Evolutionary conservation across 2,329 filamentous ascomycete genomes (phyloP).

Genomic region (Aspergillus aculeatinus): DNA sequence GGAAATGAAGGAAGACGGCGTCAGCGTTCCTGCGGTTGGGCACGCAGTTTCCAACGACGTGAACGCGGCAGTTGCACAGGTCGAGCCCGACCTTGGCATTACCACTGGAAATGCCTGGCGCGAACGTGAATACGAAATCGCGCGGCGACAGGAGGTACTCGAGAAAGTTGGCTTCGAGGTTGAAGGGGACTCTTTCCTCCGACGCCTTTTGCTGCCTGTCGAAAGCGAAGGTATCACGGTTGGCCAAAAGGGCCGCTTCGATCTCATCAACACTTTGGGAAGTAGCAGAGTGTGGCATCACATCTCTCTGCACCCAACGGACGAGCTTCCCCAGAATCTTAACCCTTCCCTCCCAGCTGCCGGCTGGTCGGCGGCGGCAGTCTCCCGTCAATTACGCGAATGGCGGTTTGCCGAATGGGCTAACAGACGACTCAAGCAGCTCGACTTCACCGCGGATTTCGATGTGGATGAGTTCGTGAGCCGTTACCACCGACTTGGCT

Average conservation of each 20-base stretch:
- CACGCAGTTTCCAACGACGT: conserved; percentile 85
- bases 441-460: conserved; percentile 97
- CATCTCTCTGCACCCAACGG: conserved; percentile 84
- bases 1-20: conserved; percentile 95
- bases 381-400: conserved; percentile 87
- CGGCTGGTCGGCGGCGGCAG: conserved; percentile 87
- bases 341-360: conserved; percentile 70
- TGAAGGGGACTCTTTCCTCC: conserved; percentile 79
- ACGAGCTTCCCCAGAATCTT: conserved; percentile 74
- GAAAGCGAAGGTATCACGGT: conserved; percentile 76
- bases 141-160: conserved; percentile 77
- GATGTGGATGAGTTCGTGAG: conserved; percentile 88
- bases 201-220: conserved; percentile 75
- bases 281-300: conserved; percentile 96
- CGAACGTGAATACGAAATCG: conserved; percentile 74
- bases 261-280: conserved; percentile 69
- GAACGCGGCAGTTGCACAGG: conserved; percentile 74
- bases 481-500: conserved; percentile 80
- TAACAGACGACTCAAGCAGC: conserved; percentile 82
- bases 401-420: conserved; percentile 97
- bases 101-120: conserved; percentile 64
- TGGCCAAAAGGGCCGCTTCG: conserved; percentile 74
- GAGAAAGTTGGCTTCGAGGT: conserved; percentile 83
- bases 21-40: conserved; percentile 71
- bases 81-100: conserved; percentile 76